phyloP scores from a whole-genome alignment of 2,329 filamentous ascomycete species.

The Pseudogymnoascus sp. region DNA sequence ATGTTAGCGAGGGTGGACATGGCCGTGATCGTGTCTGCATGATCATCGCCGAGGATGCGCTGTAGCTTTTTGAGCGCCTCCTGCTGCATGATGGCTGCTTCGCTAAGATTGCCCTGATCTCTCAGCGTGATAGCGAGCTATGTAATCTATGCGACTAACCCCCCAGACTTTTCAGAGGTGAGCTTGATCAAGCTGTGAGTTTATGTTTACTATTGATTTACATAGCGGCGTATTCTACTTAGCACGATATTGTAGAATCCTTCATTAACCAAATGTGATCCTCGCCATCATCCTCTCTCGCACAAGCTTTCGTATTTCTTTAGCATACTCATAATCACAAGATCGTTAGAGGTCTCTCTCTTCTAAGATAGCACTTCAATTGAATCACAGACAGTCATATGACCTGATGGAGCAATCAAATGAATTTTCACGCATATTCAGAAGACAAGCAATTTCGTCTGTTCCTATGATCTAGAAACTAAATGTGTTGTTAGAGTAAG shows the following conservation, averaged over 20 bases:
- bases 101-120: no score
- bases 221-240: neutral
- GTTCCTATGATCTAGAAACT: neutral
- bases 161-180: constrained; percentile 82
- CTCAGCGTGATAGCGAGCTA: no score
- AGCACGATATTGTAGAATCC: neutral
- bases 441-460: neutral
- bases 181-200: constrained; percentile 73
- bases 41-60: neutral
- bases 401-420: neutral
- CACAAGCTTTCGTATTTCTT: neutral
- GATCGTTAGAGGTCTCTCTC: neutral
- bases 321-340: neutral
- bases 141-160: constrained; percentile 78
- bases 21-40: constrained; percentile 8
- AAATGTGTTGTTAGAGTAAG: neutral
- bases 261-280: neutral
- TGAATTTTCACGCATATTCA: neutral
- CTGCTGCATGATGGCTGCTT: neutral
- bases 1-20: no score
- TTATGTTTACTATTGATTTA: neutral
- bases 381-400: neutral
- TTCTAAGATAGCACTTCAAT: neutral
- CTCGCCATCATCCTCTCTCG: neutral
- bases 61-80: neutral